phyloP scores from a whole-genome alignment of 1,284 basidiomycete genomes.

The Kwoniella shivajii region DNA sequence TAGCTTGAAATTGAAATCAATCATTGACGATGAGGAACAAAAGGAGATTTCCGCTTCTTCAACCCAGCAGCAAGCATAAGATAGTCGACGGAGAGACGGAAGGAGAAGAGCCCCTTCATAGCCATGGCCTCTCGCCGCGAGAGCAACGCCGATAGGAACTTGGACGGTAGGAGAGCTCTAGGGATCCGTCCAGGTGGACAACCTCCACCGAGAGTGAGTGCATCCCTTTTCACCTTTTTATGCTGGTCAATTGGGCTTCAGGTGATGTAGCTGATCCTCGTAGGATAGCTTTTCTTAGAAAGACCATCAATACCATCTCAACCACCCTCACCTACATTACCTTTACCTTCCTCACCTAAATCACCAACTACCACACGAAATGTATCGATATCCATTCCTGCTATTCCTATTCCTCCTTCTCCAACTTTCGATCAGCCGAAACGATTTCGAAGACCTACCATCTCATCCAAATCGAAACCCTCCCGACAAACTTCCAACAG shows the following conservation, averaged over 20 bases:
- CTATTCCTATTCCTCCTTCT: slow-evolving; percentile 5
- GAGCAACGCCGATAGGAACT: slow-evolving; percentile 8
- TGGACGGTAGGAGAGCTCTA: slow-evolving; percentile 39
- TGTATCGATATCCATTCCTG: slow-evolving; percentile 5
- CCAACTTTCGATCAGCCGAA: slow-evolving; percentile 10
- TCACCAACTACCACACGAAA: slow-evolving; percentile 17
- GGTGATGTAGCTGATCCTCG: neutral
- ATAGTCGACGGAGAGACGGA: neutral
- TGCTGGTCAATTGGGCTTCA: neutral
- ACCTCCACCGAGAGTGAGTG: slow-evolving; percentile 26
- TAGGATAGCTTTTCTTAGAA: slow-evolving; percentile 20
- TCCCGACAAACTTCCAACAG: slow-evolving; percentile 7
- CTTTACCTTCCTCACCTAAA: slow-evolving; percentile 20
- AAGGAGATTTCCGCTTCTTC: no score
- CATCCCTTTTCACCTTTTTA: neutral
- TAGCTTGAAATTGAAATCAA: no score
- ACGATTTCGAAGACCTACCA: slow-evolving; percentile 27
- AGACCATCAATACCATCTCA: slow-evolving; percentile 10
- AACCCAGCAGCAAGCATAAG: neutral
- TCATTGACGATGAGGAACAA: no score
- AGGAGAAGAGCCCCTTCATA: neutral
- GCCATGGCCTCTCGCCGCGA: slow-evolving; percentile 7
- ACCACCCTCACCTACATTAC: slow-evolving; percentile 24
- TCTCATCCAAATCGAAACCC: slow-evolving; percentile 17
- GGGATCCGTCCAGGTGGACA: slow-evolving; percentile 41